Base-by-base conservation (phyloP, 208 protist species). In the Vickermania spadyakhi region DNA sequence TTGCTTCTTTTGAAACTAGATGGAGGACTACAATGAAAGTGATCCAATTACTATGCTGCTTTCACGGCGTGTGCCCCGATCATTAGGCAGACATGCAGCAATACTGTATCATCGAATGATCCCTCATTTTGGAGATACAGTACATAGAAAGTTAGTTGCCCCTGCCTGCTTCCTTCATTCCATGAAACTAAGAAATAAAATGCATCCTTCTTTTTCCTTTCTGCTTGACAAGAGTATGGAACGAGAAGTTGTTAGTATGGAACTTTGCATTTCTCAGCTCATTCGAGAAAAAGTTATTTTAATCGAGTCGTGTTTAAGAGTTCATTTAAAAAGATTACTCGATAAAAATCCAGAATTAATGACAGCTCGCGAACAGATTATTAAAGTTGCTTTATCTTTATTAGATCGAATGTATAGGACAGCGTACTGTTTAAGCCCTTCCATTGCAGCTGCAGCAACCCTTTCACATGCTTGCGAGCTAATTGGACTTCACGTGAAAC, bases 291-390 rank as follows among this genome's bases (percentile, higher is more conserved):
- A 86, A 55, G 67, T 84, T 1, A 45, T 93, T 7, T 72, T 95
- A 14, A 68, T 89, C 13, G 84, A 95, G 60, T 64, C 60, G 22
- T 95, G 84, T 52, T 52, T 95, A 2, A 79, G 89, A 5, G 45
- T 78, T 4, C 60, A 69, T 31, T 61, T 90, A 18, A 82, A 76
- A 56, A 74, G 56, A 21, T 68, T 87, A 3, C 64, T 62, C 2
- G 23, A 71, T 42, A 41, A 31, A 42, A 73, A 56, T 28, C 58
- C 50, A 23, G 26, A 50, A n/a, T 23, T 77, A 25, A 31, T 57
- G 36, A 49, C 41, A 25, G 30, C 65, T 49, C 69, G 71, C 4
- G 81, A 89, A 36, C 55, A 68, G 4, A 56, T 89, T 13, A 60
- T 75, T 7, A 67, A 65, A 22, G 56, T 95, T 1, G 73, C 81